Evolutionary conservation across 1,284 basidiomycete species (phyloP), one percentile per base, ranked within the genome.

Genomic region (Boletellus deceptivus): DNA sequence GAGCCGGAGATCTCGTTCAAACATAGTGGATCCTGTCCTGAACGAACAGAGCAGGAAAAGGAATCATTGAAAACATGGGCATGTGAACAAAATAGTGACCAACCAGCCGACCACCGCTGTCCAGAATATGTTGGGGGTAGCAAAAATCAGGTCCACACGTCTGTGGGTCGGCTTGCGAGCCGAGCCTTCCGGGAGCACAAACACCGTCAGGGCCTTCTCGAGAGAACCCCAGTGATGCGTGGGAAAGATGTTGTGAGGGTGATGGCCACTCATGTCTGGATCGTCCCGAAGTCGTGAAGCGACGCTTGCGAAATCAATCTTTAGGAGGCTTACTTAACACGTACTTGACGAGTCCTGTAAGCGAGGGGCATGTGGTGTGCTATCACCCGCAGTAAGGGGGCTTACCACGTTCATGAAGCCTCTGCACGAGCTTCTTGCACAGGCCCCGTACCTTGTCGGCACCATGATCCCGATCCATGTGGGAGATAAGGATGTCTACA

Each of bases 21-120:
- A 91, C 79, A 88, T 83, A 44, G 78, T 87, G 0, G 85, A 89
- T 0, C 90, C 90, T 5, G 85, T 86, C 89, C 88, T 89, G 49
- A 46, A 14, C 24, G n/a, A 35, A 16, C 16, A n/a, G n/a, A n/a
- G n/a, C 13, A 35, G 13, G 16, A n/a, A 35, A n/a, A 33, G 16
- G 16, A 17, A 35, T 35, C 3, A 31, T 31, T 31, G 29, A 31
- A 11, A 3, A 9, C 10, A 31, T 13, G 29, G 29, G 29, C 29
- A 31, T 31, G 29, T 13, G 29, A 31, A 31, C 6, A 31, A 16
- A 8, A 34, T 45, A n/a, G 6, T 20, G 39, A 22, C 44, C 18
- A 56, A 86, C 88, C 89, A 91, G 35, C 91, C 90, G 20, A 89
- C 74, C 1, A 92, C 78, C 0, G 88, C 87, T 0, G 84, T 85